These are phyloP conservation scores for Didymella pomorum DNA, from an alignment of 2,329 filamentous ascomycete genomes.

Conservation along the genomic window DNA sequence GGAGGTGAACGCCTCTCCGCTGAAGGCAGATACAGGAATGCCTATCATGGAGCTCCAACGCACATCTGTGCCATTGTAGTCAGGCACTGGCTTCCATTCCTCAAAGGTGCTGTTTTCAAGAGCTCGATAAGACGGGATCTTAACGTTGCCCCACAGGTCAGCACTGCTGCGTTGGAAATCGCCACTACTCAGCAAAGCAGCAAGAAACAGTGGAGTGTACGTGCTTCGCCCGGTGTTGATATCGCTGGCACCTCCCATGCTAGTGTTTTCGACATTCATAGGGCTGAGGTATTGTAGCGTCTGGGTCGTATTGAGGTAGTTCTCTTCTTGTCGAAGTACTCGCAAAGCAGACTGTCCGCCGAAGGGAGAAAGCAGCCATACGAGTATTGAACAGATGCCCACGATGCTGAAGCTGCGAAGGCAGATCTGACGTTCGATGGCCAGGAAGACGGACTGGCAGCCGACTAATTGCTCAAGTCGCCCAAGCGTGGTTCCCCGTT, in stretches of 20 bases:
- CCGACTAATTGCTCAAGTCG: constrained; percentile 41
- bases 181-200: constrained; percentile 36
- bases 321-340: constrained; percentile 27
- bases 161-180: constrained; percentile 32
- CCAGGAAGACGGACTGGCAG: constrained; percentile 42
- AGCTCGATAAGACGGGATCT: constrained; percentile 34
- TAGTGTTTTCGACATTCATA: constrained; percentile 14
- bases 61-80: constrained; percentile 24
- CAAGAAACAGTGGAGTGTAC: constrained; percentile 33
- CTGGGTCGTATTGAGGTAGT: constrained; percentile 20
- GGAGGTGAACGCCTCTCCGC: constrained; percentile 4
- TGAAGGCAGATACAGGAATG: constrained; percentile 27
- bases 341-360: constrained; percentile 44
- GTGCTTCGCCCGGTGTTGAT: constrained; percentile 28
- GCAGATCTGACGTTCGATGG: constrained; percentile 40
- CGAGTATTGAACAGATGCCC: constrained; percentile 33
- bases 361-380: constrained; percentile 43
- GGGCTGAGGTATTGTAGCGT: constrained; percentile 34
- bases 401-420: constrained; percentile 36
- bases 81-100: constrained; percentile 30
- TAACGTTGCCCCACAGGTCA: constrained; percentile 43
- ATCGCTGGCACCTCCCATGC: constrained; percentile 23
- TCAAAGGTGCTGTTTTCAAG: constrained; percentile 30
- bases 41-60: constrained; percentile 40
- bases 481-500: constrained; percentile 42